These are phyloP conservation scores for Yarrowia divulgata DNA, from an alignment of 805 yeast species.

Conservation along the genomic window DNA sequence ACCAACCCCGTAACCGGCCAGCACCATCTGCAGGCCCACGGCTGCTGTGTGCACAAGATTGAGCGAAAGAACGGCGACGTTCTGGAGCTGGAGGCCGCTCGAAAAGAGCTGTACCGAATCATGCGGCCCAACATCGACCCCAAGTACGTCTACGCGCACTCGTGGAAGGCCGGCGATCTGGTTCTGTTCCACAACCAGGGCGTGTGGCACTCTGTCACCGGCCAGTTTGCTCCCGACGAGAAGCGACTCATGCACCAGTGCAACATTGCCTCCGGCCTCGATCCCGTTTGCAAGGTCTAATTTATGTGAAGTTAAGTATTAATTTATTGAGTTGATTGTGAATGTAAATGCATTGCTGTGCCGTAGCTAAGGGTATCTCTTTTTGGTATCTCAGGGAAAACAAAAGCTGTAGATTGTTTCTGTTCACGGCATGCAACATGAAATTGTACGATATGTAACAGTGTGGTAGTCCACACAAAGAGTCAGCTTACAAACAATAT, in stretches of 20 bases:
- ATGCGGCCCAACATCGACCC: constrained; percentile 90
- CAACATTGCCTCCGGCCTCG: constrained; percentile 82
- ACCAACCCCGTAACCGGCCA: constrained; percentile 85
- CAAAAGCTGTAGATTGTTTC: too few species aligned
- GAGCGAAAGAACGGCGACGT: constrained; percentile 63
- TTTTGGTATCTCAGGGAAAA: too few species aligned
- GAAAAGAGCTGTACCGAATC: constrained; percentile 70
- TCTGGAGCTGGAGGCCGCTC: constrained; percentile 73
- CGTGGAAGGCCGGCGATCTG: constrained; percentile 83
- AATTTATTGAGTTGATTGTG: not conserved
- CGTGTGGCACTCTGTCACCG: constrained; percentile 91
- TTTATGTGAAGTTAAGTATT: too few species aligned
- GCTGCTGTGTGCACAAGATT: constrained; percentile 79
- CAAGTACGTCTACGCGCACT: constrained; percentile 74
- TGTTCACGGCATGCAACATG: too few species aligned
- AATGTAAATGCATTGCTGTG: too few species aligned
- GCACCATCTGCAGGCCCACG: constrained; percentile 86
- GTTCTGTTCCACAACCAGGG: constrained; percentile 89
- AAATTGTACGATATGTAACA: too few species aligned
- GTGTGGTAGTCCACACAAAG: too few species aligned
- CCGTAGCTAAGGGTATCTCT: too few species aligned
- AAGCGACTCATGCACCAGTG: constrained; percentile 92
- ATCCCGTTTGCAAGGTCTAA: constrained; percentile 56
- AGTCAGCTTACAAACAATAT: too few species aligned
- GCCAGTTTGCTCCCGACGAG: constrained; percentile 81